phyloP scores from a whole-genome alignment of 306 rosid genomes.

The Rosa multiflora region DNA sequence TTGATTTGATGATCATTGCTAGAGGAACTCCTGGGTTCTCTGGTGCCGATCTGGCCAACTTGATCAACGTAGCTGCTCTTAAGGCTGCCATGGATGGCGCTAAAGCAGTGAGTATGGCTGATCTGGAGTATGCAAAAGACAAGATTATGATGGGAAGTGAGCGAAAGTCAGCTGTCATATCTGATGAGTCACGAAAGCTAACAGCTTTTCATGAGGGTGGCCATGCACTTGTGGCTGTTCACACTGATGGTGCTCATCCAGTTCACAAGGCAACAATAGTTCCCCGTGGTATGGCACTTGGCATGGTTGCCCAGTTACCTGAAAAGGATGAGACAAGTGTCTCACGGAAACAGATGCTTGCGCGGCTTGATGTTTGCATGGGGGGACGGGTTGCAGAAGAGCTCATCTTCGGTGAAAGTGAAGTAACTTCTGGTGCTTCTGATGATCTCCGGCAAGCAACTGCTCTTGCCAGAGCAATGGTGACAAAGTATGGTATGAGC shows the following conservation, averaged over 20 bases:
- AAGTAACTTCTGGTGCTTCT: slow-evolving; percentile 81
- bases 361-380: slow-evolving; percentile 79
- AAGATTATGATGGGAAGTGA: slow-evolving; percentile 95
- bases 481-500: slow-evolving; percentile 88
- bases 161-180: slow-evolving; percentile 79
- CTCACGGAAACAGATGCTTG: slow-evolving; percentile 84
- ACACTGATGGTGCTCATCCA: slow-evolving; percentile 81
- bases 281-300: slow-evolving; percentile 88
- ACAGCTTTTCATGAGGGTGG: slow-evolving; percentile 95
- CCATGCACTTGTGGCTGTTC: slow-evolving; percentile 88
- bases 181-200: slow-evolving; percentile 61
- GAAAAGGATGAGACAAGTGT: slow-evolving; percentile 68
- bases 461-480: slow-evolving; percentile 77
- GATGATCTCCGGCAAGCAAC: slow-evolving; percentile 73
- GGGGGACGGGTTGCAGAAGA: slow-evolving; percentile 96
- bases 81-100: slow-evolving; percentile 94
- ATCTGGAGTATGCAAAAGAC: slow-evolving; percentile 86
- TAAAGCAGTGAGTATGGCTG: slow-evolving; percentile 75
- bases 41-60: slow-evolving; percentile 91
- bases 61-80: slow-evolving; percentile 80
- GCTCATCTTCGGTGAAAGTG: slow-evolving; percentile 83
- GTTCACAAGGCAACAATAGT: slow-evolving; percentile 93
- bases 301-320: slow-evolving; percentile 85
- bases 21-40: slow-evolving; percentile 90
- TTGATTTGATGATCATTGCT: slow-evolving; percentile 76